Percentiles rank a stretch among this genome's conserved stretches.
Conservation (phyloP, 1,284 basidiomycete genomes). For the Leccinum variabile region DNA sequence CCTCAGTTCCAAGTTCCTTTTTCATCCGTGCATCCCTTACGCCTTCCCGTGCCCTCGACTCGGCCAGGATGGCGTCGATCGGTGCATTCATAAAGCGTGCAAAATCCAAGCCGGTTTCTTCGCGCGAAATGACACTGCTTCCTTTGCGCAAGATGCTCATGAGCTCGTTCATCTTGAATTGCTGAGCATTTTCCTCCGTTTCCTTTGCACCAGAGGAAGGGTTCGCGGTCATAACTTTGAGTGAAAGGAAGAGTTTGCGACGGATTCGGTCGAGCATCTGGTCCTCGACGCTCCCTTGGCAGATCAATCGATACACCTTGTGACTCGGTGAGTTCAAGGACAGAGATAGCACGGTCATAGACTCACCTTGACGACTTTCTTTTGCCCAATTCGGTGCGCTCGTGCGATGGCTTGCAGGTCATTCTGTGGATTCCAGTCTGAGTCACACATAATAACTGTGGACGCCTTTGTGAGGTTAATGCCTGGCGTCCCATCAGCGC, state of each 20-base stretch:
- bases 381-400: constrained; percentile 82
- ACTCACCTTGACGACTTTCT: constrained; percentile 72
- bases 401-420: constrained; percentile 88
- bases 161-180: constrained; percentile 46
- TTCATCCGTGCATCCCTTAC: constrained; percentile 45
- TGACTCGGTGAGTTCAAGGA: background rate
- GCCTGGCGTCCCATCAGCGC: constrained; percentile 32
- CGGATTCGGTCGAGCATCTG: constrained; percentile 64
- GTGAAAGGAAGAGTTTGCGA: constrained; percentile 61
- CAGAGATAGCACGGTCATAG: background rate
- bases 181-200: constrained; percentile 26
- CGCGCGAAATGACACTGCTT: constrained; percentile 48
- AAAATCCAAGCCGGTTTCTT: constrained; percentile 42
- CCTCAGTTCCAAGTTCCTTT: constrained; percentile 30
- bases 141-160: constrained; percentile 56
- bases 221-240: constrained; percentile 49
- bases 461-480: constrained; percentile 85
- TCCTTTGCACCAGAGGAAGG: constrained; percentile 17
- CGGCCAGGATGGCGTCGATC: constrained; percentile 44
- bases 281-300: constrained; percentile 61
- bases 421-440: constrained; percentile 79
- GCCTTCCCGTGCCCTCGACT: constrained; percentile 42
- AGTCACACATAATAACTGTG: constrained; percentile 79
- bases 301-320: constrained; percentile 57
- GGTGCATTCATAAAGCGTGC: constrained; percentile 43